phyloP scores from a whole-genome alignment of 768 basidiomycete genomes.

The Tephrocybe rancida region DNA sequence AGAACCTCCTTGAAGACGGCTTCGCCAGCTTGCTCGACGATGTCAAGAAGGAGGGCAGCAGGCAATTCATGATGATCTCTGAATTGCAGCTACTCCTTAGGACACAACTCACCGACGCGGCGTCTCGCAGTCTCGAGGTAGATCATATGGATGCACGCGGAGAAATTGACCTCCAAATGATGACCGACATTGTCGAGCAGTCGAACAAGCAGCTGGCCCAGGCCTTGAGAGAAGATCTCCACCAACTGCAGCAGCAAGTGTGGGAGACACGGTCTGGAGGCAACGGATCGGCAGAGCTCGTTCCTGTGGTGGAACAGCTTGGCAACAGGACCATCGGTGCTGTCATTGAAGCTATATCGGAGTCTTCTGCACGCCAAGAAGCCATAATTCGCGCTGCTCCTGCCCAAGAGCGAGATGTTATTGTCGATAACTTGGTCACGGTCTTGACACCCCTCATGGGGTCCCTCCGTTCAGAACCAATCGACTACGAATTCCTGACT shows the following conservation, averaged over 20 bases:
- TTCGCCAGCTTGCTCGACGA: conserved; percentile 52
- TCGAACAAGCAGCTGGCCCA: conserved; percentile 63
- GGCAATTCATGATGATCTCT: conserved; percentile 58
- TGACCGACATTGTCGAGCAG: conserved; percentile 70
- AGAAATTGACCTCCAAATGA: conserved; percentile 77
- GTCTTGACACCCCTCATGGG: conserved; percentile 63
- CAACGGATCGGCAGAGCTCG: conserved; percentile 32
- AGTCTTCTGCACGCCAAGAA: conserved; percentile 58
- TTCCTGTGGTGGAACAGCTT: conserved; percentile 58
- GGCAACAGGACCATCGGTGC: conserved; percentile 58
- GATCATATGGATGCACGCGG: conserved; percentile 72
- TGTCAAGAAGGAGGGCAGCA: conserved; percentile 27
- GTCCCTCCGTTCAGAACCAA: conserved; percentile 60
- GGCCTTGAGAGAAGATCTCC: conserved; percentile 62
- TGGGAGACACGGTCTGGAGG: conserved; percentile 26
- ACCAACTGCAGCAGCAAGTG: conserved; percentile 47
- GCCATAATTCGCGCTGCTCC: conserved; percentile 47
- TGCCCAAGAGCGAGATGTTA: conserved; percentile 55
- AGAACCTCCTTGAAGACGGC: conserved; percentile 70
- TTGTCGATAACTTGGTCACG: conserved; percentile 62
- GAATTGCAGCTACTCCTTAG: conserved; percentile 73
- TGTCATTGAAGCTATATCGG: conserved; percentile 61
- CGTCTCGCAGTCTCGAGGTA: conserved; percentile 57
- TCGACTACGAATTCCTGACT: conserved; percentile 82
- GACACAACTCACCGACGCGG: conserved; percentile 65